These are phyloP conservation scores for Pleurotus sapidus DNA, from an alignment of 768 basidiomycete species.

Conservation along the genomic window DNA sequence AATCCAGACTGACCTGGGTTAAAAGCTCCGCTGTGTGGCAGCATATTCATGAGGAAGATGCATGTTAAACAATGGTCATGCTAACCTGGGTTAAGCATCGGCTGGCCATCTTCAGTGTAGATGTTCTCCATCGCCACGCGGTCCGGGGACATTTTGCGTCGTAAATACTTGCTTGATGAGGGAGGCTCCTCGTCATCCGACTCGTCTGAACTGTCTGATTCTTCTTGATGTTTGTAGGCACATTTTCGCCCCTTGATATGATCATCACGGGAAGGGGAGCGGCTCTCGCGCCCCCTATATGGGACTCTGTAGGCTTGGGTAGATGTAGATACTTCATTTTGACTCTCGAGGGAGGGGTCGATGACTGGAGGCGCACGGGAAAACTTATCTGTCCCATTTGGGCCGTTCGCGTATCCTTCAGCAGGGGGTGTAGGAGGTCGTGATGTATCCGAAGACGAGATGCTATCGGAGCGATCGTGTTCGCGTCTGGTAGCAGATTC, in stretches of 20 bases:
- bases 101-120: constrained; percentile 61
- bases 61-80: constrained; percentile 1
- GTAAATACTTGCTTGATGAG: too few species aligned
- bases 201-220: too few species aligned
- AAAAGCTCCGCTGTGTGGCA: constrained; percentile 48
- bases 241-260: too few species aligned
- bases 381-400: not conserved
- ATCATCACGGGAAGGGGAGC: too few species aligned
- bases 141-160: too few species aligned
- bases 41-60: constrained; percentile 7
- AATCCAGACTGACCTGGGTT: constrained; percentile 47
- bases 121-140: constrained; percentile 45
- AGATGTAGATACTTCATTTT: constrained; percentile 4
- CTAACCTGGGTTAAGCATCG: constrained; percentile 68
- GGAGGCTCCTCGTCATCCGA: too few species aligned
- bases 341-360: constrained; percentile 23
- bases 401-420: not conserved
- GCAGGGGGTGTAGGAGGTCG: not conserved
- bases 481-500: not conserved
- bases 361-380: constrained; percentile 12
- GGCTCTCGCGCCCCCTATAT: too few species aligned
- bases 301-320: too few species aligned
- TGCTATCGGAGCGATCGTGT: constrained; percentile 3
- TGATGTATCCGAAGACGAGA: constrained; percentile 4
- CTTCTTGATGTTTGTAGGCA: too few species aligned